Conservation (phyloP, 1,284 basidiomycete genomes). For the Marasmius sp. region DNA sequence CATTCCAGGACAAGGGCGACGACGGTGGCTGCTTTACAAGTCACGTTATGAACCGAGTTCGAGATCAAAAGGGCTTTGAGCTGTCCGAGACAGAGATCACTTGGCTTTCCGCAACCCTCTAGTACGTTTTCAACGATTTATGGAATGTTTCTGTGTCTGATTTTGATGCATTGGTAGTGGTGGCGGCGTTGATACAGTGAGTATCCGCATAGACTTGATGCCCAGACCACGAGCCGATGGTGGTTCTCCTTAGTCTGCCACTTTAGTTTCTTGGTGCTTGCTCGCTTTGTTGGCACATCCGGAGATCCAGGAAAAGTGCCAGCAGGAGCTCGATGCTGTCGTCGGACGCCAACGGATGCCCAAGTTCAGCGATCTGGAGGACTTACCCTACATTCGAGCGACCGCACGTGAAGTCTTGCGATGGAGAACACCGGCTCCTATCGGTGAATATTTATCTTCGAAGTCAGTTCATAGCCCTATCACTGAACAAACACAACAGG, state of each 20-base stretch:
- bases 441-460: neutral
- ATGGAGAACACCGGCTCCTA: neutral
- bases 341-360: neutral
- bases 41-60: neutral
- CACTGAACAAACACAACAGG: neutral
- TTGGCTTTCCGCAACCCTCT: slow-evolving; percentile 4
- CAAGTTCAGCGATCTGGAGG: neutral
- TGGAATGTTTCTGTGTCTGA: neutral
- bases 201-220: too few relatives aligned
- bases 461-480: neutral
- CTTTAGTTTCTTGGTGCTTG: slow-evolving; percentile 1
- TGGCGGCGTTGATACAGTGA: slow-evolving; percentile 1
- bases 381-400: neutral
- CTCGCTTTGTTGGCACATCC: slow-evolving; percentile 4
- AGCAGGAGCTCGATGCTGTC: slow-evolving; percentile 3
- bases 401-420: neutral
- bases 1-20: slow-evolving; percentile 1
- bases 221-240: too few relatives aligned
- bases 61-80: neutral
- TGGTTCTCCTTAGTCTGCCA: neutral
- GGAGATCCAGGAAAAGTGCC: neutral
- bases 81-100: neutral
- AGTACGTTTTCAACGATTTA: neutral
- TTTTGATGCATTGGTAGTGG: neutral
- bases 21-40: neutral